Base-by-base conservation (phyloP, 306 rosid genomes). In the Castanopsis chinensis region DNA sequence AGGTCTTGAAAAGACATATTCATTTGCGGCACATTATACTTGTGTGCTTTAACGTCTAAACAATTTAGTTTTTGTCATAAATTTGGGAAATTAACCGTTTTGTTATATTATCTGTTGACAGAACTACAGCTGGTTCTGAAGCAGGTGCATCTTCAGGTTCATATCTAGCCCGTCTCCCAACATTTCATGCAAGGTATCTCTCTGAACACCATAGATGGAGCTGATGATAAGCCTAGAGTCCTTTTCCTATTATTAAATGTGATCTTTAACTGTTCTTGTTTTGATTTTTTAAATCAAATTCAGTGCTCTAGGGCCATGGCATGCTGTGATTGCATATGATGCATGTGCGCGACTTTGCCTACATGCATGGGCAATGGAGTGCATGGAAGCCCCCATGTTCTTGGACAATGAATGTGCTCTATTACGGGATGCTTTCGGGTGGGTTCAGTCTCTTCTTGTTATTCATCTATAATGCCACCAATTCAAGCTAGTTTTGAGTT, bases 311-410 rank as follows among this genome's bases (percentile, higher is more conserved):
- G 99, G 99, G 59, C 94, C 99, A 1, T 96, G 99, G 98, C 91
- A 93, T 84, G 89, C 88, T 43, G 92, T 93, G 84, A 78, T 96
- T 74, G 96, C 99, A 57, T 96, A 96, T 73, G 99, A 96, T 80
- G 98, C 99, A 53, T 96, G 98, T 59, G 99, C 85, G 58, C 98
- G 99, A 54, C 89, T 96, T 72, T 96, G 99, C 82, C 99, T 96
- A 78, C 99, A 96, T 84, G 96, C 99, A 76, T 96, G 99, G 99
- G 98, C 99, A 81, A 93, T 93, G 98, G 96, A 93, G 79, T 90
- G 94, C 83, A 87, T 88, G 98, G 99, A 96, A 90, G 99, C 99
- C 70, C 99, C 99, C 2, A 91, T 85, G 96, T 96, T 96, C 81
- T 78, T 96, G 87, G 97, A 93, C 82, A 96, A 91, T 83, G 99